phyloP scores from a whole-genome alignment of 371 early-diverging fungal species.

The Mortierella sp. region DNA sequence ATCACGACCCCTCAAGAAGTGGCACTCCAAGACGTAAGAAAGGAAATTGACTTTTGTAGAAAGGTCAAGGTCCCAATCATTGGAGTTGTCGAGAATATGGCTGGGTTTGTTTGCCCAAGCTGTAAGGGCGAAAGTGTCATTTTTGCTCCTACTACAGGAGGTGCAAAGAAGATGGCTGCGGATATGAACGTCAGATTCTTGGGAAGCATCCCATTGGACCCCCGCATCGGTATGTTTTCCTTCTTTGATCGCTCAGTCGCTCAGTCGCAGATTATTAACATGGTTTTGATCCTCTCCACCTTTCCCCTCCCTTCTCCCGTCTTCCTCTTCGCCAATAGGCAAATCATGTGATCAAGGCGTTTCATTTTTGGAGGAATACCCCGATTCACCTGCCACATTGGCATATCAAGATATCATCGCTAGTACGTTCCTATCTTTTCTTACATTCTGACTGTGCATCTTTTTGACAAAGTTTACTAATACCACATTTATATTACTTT shows the following conservation, averaged over 20 bases:
- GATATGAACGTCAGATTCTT: constrained; percentile 84
- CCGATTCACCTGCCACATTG: constrained; percentile 87
- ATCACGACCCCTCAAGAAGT: constrained; percentile 99
- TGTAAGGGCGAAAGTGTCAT: constrained; percentile 88
- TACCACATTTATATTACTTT: background rate
- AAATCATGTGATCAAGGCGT: constrained; percentile 88
- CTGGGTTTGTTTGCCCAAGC: constrained; percentile 95
- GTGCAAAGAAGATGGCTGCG: constrained; percentile 83
- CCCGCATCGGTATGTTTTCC: constrained; percentile 74
- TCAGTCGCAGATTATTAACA: background rate
- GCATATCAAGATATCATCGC: constrained; percentile 77
- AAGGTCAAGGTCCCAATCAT: constrained; percentile 92
- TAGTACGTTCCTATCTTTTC: constrained; percentile 2
- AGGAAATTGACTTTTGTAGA: constrained; percentile 96
- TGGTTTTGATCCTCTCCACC: background rate
- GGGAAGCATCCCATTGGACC: constrained; percentile 93
- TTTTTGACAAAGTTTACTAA: background rate
- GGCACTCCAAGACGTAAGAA: constrained; percentile 95
- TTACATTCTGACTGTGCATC: background rate
- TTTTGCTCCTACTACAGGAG: constrained; percentile 94
- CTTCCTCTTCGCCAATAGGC: constrained; percentile 32
- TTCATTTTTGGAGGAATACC: constrained; percentile 88
- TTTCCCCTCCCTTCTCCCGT: too few species aligned
- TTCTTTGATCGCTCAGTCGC: background rate
- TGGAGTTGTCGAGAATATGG: constrained; percentile 99